Evolutionary conservation across 192 early-diverging fungal species (phyloP), one percentile per base, ranked within the genome.

Genomic region (Coemansia sp.): DNA sequence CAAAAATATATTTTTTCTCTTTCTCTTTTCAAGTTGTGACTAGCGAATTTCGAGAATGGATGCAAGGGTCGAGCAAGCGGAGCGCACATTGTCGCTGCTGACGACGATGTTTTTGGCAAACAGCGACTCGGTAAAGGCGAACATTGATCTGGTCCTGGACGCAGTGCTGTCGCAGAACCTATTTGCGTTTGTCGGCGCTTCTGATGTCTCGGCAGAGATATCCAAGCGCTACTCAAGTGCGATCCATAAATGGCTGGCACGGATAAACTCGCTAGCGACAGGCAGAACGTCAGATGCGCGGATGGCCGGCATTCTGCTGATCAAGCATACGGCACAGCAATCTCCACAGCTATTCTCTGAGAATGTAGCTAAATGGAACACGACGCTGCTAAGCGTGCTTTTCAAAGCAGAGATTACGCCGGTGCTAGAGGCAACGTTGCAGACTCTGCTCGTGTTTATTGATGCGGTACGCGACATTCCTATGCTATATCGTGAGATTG

Each of bases 291-390:
- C 65, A 6, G 71, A 73, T 30, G 44, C 66, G 51, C 65, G 76
- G 11, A 39, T 69, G 45, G 76, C 66, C 1, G 76, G 76, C 6
- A 49, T 67, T 11, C n/a, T 79, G 17, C 37, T 79, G 58, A 64
- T 69, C 46, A 73, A 69, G 62, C 61, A 69, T 32, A 79, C 76
- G 11, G 62, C 71, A 11, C 55, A 64, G 15, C 76, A 79, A 53
- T 68, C 64, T 11, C 63, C 70, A 11, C 37, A 40, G 15, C 47
- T 73, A 17, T 46, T 79, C 28, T 15, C 64, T 3, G 76, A 79
- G 28, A 61, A 73, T 40, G 62, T 53, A 6, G 15, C 62, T 11
- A 69, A 73, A 48, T 79, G 76, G 76, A 66, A 56, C n/a, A 53
- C 58, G 12, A 42, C 26, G 21, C 40, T 79, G 39, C 51, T 79